Conservation (phyloP, 306 rosid species). For the Prunus armeniaca region DNA sequence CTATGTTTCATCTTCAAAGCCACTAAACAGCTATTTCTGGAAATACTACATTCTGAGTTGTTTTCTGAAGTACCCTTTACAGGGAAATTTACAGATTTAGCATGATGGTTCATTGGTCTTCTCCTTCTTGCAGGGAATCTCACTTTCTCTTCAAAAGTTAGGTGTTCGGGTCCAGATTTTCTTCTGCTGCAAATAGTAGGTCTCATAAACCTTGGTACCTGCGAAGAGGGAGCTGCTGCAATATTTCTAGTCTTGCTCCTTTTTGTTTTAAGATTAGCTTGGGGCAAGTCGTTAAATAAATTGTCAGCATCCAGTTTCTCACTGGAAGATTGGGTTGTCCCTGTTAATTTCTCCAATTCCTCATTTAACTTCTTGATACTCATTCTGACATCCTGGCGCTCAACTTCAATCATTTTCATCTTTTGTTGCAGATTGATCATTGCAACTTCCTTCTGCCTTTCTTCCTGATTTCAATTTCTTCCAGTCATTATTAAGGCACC, state of each 20-base stretch:
- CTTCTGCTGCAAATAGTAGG: constrained; percentile 33
- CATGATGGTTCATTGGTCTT: constrained; percentile 23
- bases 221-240: constrained; percentile 8
- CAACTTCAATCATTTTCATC: constrained; percentile 30
- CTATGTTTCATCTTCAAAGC: constrained; percentile 22
- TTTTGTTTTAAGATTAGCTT: constrained; percentile 3
- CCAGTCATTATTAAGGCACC: constrained; percentile 4
- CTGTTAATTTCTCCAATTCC: constrained; percentile 22
- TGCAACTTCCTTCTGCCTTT: constrained; percentile 28
- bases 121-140: constrained; percentile 21
- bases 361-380: constrained; percentile 26
- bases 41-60: constrained; percentile 29
- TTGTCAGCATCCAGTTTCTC: constrained; percentile 19
- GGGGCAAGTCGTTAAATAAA: not conserved
- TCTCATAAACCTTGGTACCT: constrained; percentile 40
- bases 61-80: constrained; percentile 19
- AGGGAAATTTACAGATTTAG: constrained; percentile 36
- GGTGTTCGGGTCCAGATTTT: constrained; percentile 25
- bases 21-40: constrained; percentile 35
- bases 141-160: constrained; percentile 18
- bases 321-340: constrained; percentile 13
- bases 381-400: constrained; percentile 24
- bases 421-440: constrained; percentile 27
- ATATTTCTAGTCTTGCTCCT: constrained; percentile 11
- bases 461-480: constrained; percentile 25